These are phyloP conservation scores for Botryotinia calthae DNA, from an alignment of 2,329 filamentous ascomycete genomes.

Conservation along the genomic window DNA sequence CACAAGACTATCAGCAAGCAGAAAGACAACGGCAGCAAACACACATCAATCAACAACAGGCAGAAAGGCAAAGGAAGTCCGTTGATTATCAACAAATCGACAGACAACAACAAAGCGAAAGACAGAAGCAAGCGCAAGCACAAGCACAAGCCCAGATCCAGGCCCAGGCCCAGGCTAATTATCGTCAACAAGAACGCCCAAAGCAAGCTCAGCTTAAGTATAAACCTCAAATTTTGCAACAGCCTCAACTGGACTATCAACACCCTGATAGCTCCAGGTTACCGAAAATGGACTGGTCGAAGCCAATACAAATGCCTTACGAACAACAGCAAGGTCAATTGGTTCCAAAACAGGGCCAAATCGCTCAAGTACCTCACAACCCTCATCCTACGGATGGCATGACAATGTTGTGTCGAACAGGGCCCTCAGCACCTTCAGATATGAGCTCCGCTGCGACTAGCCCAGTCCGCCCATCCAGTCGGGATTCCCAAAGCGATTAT, in stretches of 20 bases:
- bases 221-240: constrained; percentile 25
- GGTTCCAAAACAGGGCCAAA: constrained; percentile 49
- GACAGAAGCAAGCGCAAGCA: constrained; percentile 19
- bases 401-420: constrained; percentile 91
- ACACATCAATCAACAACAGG: constrained; percentile 11
- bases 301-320: constrained; percentile 21
- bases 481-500: constrained; percentile 87
- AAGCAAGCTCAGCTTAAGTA: constrained; percentile 24
- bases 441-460: constrained; percentile 60
- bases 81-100: constrained; percentile 17
- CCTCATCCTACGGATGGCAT: constrained; percentile 94
- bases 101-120: constrained; percentile 19
- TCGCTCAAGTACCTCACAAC: constrained; percentile 77
- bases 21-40: constrained; percentile 17
- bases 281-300: constrained; percentile 21
- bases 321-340: constrained; percentile 27
- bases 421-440: constrained; percentile 67
- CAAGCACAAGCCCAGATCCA: constrained; percentile 13
- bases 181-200: constrained; percentile 21
- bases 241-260: constrained; percentile 28
- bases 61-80: constrained; percentile 17
- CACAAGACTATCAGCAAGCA: constrained; percentile 14
- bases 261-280: constrained; percentile 20
- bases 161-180: constrained; percentile 15
- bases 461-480: constrained; percentile 72